Conservation (phyloP, 257 asterid genomes). For the Salvia splendens region DNA sequence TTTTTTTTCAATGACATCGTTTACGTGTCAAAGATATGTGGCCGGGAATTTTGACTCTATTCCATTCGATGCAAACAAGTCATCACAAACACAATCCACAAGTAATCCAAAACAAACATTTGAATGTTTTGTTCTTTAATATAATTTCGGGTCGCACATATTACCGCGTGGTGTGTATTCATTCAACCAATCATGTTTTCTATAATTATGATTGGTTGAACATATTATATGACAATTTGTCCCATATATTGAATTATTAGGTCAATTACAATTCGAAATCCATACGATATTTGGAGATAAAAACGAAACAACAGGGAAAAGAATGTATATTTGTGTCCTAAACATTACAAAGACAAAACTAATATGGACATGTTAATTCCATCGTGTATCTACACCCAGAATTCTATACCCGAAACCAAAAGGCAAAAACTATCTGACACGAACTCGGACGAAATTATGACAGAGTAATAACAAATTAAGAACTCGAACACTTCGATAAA, state of each 20-base stretch:
- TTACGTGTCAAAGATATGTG: conserved; percentile 52
- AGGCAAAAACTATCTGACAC: conserved; percentile 11
- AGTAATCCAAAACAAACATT: conserved; percentile 26
- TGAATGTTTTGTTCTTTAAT: not conserved
- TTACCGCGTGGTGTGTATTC: too few relatives aligned
- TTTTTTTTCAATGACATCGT: conserved; percentile 11
- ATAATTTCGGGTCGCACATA: too few relatives aligned
- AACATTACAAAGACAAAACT: conserved; percentile 27
- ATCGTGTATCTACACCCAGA: conserved; percentile 21
- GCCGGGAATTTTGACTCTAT: conserved; percentile 68
- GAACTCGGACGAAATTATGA: conserved; percentile 10
- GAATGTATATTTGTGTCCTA: conserved; percentile 24
- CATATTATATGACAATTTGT: too few relatives aligned
- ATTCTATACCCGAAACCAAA: not conserved
- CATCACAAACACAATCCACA: conserved; percentile 20
- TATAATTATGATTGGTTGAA: too few relatives aligned
- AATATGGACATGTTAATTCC: conserved; percentile 41
- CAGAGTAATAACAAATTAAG: conserved; percentile 26
- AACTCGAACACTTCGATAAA: conserved; percentile 21
- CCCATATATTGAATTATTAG: too few relatives aligned
- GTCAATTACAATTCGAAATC: not conserved
- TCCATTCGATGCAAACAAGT: conserved; percentile 23
- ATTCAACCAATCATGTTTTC: too few relatives aligned
- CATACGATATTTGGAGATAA: not conserved
- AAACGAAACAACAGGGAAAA: conserved; percentile 24